Evolutionary conservation across 306 rosid genomes (phyloP).

Genomic region (Vicia villosa): DNA sequence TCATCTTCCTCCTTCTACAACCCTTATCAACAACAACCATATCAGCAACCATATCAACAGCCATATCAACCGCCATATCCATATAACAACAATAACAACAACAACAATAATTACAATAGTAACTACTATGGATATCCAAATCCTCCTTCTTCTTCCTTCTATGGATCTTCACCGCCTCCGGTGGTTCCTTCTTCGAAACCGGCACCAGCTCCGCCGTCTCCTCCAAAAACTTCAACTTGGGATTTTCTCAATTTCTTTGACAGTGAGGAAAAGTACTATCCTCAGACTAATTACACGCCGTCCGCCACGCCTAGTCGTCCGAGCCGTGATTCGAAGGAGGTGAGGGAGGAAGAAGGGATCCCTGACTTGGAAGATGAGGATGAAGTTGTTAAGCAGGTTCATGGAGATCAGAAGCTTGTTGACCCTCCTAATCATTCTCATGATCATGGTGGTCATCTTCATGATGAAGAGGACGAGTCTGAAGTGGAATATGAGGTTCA

Average conservation of each 20-base stretch:
- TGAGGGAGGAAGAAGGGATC: slow-evolving; percentile 93
- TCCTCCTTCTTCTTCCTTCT: slow-evolving; percentile 26
- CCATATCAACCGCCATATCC: not conserved
- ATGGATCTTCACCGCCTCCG: slow-evolving; percentile 41
- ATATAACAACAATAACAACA: not conserved
- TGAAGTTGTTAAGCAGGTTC: slow-evolving; percentile 84
- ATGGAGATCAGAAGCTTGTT: slow-evolving; percentile 59
- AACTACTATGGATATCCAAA: slow-evolving; percentile 31
- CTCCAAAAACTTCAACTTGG: slow-evolving; percentile 76
- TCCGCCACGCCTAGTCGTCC: slow-evolving; percentile 86
- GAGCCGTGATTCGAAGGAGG: slow-evolving; percentile 73
- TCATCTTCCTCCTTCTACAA: slow-evolving; percentile 57
- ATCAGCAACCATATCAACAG: slow-evolving; percentile 3
- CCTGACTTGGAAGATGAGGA: slow-evolving; percentile 95
- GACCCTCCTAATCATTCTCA: slow-evolving; percentile 38
- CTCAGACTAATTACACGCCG: slow-evolving; percentile 55
- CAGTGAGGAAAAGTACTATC: slow-evolving; percentile 46
- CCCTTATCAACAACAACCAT: slow-evolving; percentile 25
- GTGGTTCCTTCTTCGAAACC: slow-evolving; percentile 56
- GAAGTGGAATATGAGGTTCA: slow-evolving; percentile 53
- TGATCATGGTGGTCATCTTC: not conserved
- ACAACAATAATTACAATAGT: not conserved
- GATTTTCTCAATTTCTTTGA: slow-evolving; percentile 75
- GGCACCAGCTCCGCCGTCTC: slow-evolving; percentile 84
- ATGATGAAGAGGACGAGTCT: not conserved